Percentiles rank a stretch among this genome's conserved stretches.
Evolutionary conservation across 441 rosid species (phyloP).

Genomic region (Raphanus hybrid): DNA sequence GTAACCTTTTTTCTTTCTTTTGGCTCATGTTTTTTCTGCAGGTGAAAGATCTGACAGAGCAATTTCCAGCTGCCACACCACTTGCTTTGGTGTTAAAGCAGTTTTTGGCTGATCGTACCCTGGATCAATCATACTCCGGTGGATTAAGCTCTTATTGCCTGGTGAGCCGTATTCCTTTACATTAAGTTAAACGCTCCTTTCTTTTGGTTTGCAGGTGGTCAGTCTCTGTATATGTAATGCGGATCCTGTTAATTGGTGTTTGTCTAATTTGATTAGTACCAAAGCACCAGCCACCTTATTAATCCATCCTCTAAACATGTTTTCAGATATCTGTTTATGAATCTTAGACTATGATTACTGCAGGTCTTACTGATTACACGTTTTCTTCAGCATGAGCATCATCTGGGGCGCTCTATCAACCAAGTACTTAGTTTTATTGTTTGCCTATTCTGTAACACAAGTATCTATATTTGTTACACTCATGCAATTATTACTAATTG

Average conservation of each 20-base stretch:
- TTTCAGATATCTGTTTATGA: constrained; percentile 22
- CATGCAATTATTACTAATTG: constrained; percentile 28
- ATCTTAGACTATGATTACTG: constrained; percentile 32
- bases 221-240: neutral
- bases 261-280: constrained; percentile 5
- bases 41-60: constrained; percentile 93
- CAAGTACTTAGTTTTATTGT: constrained; percentile 56
- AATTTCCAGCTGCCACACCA: constrained; percentile 93
- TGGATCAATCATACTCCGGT: constrained; percentile 98
- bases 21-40: constrained; percentile 44
- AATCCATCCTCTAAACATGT: constrained; percentile 20
- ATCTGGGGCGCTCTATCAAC: constrained; percentile 85
- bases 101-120: constrained; percentile 98
- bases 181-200: constrained; percentile 15
- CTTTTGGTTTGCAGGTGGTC: constrained; percentile 29
- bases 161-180: constrained; percentile 53
- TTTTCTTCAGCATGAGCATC: constrained; percentile 97
- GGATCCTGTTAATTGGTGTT: constrained; percentile 12
- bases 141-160: constrained; percentile 99
- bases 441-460: constrained; percentile 19
- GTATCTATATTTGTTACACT: constrained; percentile 15
- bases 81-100: constrained; percentile 98
- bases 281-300: constrained; percentile 3
- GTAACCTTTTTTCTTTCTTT: constrained; percentile 18
- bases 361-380: constrained; percentile 92